Evolutionary conservation across 2,329 filamentous ascomycete species (phyloP), one percentile per base, ranked within the genome.

Genomic region (Fusarium sp.): DNA sequence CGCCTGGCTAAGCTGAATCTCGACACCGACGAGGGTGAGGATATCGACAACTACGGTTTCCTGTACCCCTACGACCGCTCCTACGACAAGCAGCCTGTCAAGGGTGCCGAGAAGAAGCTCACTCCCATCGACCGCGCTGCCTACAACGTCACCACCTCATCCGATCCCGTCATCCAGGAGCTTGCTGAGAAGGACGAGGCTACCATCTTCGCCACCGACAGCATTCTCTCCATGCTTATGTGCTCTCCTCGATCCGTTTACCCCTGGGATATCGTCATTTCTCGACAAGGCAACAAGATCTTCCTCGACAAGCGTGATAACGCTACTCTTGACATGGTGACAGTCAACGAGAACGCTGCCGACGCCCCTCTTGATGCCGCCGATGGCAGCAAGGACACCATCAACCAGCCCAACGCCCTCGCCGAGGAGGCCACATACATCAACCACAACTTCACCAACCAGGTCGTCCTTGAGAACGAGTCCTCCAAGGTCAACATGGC

Each of bases 381-480:
- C 60, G 95, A 98, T 77, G 93, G 93, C 76, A 94, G 93, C 85
- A 97, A 97, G 84, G 96, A 99, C 79, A 86, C 88, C 71, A 91
- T 99, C 83, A 99, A 99, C 88, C 94, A 94, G 78, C 96, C 96
- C n/a, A 84, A 86, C 58, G 93, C 94, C 56, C 90, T 99, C 61
- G 95, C 97, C 77, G 91, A 98, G 81, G 96, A 99, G 84, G 96
- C 96, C 58, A 99, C 96, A 54, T 97, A 98, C 85, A 99, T 99
- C 88, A 99, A 99, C 89, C 96, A 98, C 88, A 97, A 98, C 86
- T 99, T 99, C 81, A 92, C 93, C 74, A 93, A 97, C 82, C 96
- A 99, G 85, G 93, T 97, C 53, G 94, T 99, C 72, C 82, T 89
- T 75, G 96, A 99, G 85, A 91, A 87, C 74, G 89, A 93, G 70